Evolutionary conservation across 352 stramenopile species (phyloP).

Genomic region (Phytophthora citricola): DNA sequence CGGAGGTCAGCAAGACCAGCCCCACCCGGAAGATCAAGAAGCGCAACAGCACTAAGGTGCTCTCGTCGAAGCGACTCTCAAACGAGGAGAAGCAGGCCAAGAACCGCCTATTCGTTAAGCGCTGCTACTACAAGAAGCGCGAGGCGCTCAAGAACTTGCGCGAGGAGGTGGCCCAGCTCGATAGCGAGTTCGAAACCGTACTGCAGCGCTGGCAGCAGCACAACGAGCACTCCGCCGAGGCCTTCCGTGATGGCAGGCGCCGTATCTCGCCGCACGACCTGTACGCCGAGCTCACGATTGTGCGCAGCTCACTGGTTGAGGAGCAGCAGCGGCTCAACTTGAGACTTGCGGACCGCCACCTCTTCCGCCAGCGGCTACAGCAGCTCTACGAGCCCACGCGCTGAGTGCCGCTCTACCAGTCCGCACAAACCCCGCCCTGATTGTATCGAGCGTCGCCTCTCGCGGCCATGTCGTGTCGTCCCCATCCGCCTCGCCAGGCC

Average conservation of each 20-base stretch:
- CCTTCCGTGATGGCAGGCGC: constrained; percentile 41
- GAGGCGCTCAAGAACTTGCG: constrained; percentile 50
- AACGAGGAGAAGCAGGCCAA: constrained; percentile 69
- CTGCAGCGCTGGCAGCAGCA: constrained; percentile 40
- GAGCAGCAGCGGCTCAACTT: constrained; percentile 52
- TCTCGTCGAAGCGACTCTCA: constrained; percentile 41
- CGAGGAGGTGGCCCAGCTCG: constrained; percentile 47
- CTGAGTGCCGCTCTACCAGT: constrained; percentile 20
- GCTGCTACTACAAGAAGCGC: constrained; percentile 85
- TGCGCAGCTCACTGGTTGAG: constrained; percentile 47
- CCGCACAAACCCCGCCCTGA: constrained; percentile 20
- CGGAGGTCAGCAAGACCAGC: constrained; percentile 29
- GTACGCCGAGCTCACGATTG: constrained; percentile 50
- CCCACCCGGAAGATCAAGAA: constrained; percentile 35
- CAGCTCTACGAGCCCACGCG: constrained; percentile 52
- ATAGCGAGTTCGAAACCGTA: constrained; percentile 42
- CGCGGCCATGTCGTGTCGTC: constrained; percentile 15
- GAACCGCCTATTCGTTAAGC: constrained; percentile 79
- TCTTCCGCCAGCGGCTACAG: constrained; percentile 51
- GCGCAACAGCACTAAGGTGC: constrained; percentile 33
- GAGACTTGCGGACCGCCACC: constrained; percentile 46
- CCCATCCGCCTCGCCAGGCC: background rate
- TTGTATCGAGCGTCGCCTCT: constrained; percentile 29
- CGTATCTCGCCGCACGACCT: constrained; percentile 42
- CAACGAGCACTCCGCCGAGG: constrained; percentile 37